Conservation (phyloP, 2,329 filamentous ascomycete species). For the Emericellopsis cladophorae region DNA sequence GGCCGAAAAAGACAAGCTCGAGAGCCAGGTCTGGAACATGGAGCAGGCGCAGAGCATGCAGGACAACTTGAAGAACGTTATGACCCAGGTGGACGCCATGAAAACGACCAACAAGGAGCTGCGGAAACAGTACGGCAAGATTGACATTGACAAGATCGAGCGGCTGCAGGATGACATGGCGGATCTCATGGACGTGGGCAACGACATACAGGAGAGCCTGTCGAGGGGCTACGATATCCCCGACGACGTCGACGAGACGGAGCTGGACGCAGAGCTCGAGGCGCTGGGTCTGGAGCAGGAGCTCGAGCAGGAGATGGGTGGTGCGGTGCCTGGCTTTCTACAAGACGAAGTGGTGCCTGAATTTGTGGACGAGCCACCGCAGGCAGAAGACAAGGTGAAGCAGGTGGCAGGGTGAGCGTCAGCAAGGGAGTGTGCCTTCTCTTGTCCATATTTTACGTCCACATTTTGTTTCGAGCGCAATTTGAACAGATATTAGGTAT, state of each 20-base stretch:
- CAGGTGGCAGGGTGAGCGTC: conserved; percentile 50
- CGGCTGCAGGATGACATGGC: conserved; percentile 98
- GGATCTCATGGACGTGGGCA: conserved; percentile 91
- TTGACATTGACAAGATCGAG: conserved; percentile 96
- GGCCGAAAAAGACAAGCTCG: conserved; percentile 81
- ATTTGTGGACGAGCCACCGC: conserved; percentile 86
- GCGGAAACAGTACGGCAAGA: conserved; percentile 88
- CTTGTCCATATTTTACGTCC: no score
- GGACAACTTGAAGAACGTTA: conserved; percentile 95
- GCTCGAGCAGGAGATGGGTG: conserved; percentile 55
- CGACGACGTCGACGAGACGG: conserved; percentile 92
- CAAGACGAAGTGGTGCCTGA: conserved; percentile 75
- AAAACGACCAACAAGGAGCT: conserved; percentile 93
- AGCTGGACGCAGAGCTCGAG: conserved; percentile 92
- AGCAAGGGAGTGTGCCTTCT: no score
- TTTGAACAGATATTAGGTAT: no score
- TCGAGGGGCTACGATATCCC: conserved; percentile 86
- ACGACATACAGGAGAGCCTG: conserved; percentile 95
- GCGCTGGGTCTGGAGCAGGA: conserved; percentile 90
- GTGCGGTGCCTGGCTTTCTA: conserved; percentile 71
- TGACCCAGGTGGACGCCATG: conserved; percentile 96
- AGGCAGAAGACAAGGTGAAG: conserved; percentile 62
- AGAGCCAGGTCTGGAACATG: conserved; percentile 97
- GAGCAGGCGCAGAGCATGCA: conserved; percentile 97
- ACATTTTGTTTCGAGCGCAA: no score